Evolutionary conservation across 1,139 yeast species (phyloP).

Genomic region (Geotrichum candidum): DNA sequence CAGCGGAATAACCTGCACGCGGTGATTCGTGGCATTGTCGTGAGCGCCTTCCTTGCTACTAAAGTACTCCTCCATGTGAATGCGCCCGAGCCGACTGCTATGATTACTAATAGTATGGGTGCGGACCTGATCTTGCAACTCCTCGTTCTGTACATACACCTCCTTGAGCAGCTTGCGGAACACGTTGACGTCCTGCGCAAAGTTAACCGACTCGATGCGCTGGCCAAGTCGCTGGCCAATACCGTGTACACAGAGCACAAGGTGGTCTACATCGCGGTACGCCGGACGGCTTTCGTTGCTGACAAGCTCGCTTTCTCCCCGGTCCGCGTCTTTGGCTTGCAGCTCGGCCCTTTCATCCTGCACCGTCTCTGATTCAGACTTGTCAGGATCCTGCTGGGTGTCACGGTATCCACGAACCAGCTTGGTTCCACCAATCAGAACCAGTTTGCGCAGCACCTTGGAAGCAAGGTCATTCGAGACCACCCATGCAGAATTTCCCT

Average conservation of each 20-base stretch:
- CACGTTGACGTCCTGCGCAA: slow-evolving; percentile 72
- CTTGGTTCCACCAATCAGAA: slow-evolving; percentile 22
- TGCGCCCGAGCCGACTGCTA: slow-evolving; percentile 3
- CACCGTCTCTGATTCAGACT: slow-evolving; percentile 10
- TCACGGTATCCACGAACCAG: slow-evolving; percentile 26
- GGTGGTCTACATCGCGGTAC: slow-evolving; percentile 52
- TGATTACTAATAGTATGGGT: slow-evolving; percentile 2
- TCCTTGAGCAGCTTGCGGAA: slow-evolving; percentile 59
- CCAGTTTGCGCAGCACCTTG: slow-evolving; percentile 9
- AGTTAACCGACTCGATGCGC: slow-evolving; percentile 70
- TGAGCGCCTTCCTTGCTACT: not conserved
- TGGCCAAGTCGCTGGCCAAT: slow-evolving; percentile 81
- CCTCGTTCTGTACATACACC: slow-evolving; percentile 46
- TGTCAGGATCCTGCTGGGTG: slow-evolving; percentile 6
- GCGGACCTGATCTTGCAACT: slow-evolving; percentile 29
- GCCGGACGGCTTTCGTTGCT: not conserved
- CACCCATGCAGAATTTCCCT: slow-evolving; percentile 13
- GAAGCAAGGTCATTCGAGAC: slow-evolving; percentile 12
- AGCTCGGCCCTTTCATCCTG: slow-evolving; percentile 9
- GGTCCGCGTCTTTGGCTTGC: slow-evolving; percentile 1
- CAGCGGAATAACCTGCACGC: slow-evolving; percentile 51
- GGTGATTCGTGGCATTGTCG: slow-evolving; percentile 38
- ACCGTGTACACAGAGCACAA: slow-evolving; percentile 81
- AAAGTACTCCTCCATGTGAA: not conserved
- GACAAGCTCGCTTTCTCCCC: slow-evolving; percentile 4